These are phyloP conservation scores for Phytophthora pluvialis DNA, from an alignment of 352 stramenopile species.

Conservation along the genomic window DNA sequence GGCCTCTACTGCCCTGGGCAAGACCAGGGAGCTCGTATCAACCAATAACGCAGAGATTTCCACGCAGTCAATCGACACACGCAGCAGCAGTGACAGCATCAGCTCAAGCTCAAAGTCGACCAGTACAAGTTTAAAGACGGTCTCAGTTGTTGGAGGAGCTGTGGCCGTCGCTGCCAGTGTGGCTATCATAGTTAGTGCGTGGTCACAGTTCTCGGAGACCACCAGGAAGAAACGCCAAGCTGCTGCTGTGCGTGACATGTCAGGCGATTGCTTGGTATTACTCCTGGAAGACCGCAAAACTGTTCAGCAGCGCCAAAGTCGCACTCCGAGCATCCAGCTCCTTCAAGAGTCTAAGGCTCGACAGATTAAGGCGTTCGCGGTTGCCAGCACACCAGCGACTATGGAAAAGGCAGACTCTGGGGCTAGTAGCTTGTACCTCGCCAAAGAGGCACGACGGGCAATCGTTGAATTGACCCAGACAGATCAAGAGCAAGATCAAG, in stretches of 20 bases:
- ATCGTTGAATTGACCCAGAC: slow-evolving; percentile 37
- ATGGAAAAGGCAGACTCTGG: slow-evolving; percentile 1
- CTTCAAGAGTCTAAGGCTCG: slow-evolving; percentile 41
- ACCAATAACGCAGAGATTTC: slow-evolving; percentile 31
- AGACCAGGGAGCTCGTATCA: slow-evolving; percentile 24
- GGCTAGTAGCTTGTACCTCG: slow-evolving; percentile 19
- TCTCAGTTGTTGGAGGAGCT: slow-evolving; percentile 73
- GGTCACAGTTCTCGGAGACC: slow-evolving; percentile 78
- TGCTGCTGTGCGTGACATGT: slow-evolving; percentile 78
- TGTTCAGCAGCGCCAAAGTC: slow-evolving; percentile 33
- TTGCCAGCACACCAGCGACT: slow-evolving; percentile 19
- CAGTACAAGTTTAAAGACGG: slow-evolving; percentile 50
- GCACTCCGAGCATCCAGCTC: slow-evolving; percentile 38
- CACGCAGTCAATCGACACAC: slow-evolving; percentile 22
- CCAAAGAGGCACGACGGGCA: slow-evolving; percentile 32
- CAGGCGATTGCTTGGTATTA: slow-evolving; percentile 71
- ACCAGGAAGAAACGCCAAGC: slow-evolving; percentile 68
- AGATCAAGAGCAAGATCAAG: slow-evolving; percentile 41
- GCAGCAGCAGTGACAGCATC: slow-evolving; percentile 34
- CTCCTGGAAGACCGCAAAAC: slow-evolving; percentile 70
- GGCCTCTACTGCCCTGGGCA: slow-evolving; percentile 17
- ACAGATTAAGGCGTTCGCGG: slow-evolving; percentile 36
- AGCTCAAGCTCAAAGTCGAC: slow-evolving; percentile 34
- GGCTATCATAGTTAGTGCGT: slow-evolving; percentile 77
- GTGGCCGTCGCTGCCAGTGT: slow-evolving; percentile 79